Percentiles rank a stretch among this genome's conserved stretches.
Evolutionary conservation across 768 basidiomycete species (phyloP).

Genomic region (Lyophyllum semitale): DNA sequence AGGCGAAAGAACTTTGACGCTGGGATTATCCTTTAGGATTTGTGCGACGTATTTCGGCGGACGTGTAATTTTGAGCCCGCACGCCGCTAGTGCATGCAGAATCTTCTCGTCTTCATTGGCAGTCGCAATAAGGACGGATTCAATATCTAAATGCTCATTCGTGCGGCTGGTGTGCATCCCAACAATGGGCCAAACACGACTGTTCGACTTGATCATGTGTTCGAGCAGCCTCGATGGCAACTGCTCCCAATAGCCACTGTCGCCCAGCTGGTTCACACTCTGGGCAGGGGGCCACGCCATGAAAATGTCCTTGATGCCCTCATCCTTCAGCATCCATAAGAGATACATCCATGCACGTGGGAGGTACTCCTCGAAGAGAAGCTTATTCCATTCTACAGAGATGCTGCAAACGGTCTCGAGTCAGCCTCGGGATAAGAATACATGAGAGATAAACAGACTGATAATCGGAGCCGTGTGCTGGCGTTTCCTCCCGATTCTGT

Average conservation of each 20-base stretch:
- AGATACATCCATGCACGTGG: slow-evolving; percentile 43
- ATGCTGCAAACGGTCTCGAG: slow-evolving; percentile 30
- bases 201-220: slow-evolving; percentile 22
- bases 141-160: slow-evolving; percentile 8
- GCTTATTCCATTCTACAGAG: slow-evolving; percentile 48
- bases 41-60: slow-evolving; percentile 36
- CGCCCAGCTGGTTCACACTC: slow-evolving; percentile 32
- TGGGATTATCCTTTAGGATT: slow-evolving; percentile 17
- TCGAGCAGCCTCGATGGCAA: slow-evolving; percentile 32
- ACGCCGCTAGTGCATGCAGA: slow-evolving; percentile 29
- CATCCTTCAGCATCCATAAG: slow-evolving; percentile 30
- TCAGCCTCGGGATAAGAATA: neutral
- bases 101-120: slow-evolving; percentile 16
- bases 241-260: slow-evolving; percentile 38
- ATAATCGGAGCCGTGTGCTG: slow-evolving; percentile 38
- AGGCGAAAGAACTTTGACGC: slow-evolving; percentile 26
- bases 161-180: neutral
- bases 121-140: slow-evolving; percentile 28
- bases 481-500: slow-evolving; percentile 39
- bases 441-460: slow-evolving; percentile 30
- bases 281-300: slow-evolving; percentile 41
- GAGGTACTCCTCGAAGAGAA: slow-evolving; percentile 46
- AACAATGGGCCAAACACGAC: slow-evolving; percentile 38
- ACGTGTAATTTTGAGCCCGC: slow-evolving; percentile 35
- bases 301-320: slow-evolving; percentile 31